Evolutionary conservation across 768 basidiomycete species (phyloP), one percentile per base, ranked within the genome.

Genomic region (Lentinus tigrinus): DNA sequence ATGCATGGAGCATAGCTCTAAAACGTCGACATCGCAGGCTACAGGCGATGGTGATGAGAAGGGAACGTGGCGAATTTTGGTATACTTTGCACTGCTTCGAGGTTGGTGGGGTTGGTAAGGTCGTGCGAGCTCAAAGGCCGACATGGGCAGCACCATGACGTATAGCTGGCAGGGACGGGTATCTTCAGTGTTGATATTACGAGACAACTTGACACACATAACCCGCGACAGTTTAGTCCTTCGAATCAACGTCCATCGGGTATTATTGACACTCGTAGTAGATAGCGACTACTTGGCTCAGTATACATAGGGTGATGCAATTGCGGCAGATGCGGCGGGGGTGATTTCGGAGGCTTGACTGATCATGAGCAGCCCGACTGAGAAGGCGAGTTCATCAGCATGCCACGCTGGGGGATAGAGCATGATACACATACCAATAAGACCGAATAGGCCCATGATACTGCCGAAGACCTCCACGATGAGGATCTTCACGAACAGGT

Each of bases 391-490:
- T 14, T 53, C 31, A 48, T 36, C 27, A 52, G 36, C 24, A 40
- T 13, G 37, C 40, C n/a, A 42, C 17, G n/a, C 3, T 11, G 36
- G 44, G 47, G 17, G n/a, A n/a, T 37, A 46, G 47, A 23, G 17
- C 8, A 16, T 40, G 39, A 40, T 6, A 6, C 6, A 81, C 90
- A 58, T 63, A 94, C 93, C 91, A 65, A 96, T 97, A 62, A 96
- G 76, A 19, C 95, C 95, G 69, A 96, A 98, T 47, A 98, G 75
- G 5, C 95, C 95, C 71, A 97, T 74, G 55, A 97, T 93, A 67
- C 89, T 90, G 52, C 88, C 89, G 70, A 95, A 93, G 40, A 97
- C 95, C 69, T 98, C 97, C 0, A 99, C 91, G 55, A 99, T 88
- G 52, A 99, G 84, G 60, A 98, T 92, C 74, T 96, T 98, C 73